phyloP scores from a whole-genome alignment of 2,329 filamentous ascomycete species.

The Aspergillus pseudoterreus region DNA sequence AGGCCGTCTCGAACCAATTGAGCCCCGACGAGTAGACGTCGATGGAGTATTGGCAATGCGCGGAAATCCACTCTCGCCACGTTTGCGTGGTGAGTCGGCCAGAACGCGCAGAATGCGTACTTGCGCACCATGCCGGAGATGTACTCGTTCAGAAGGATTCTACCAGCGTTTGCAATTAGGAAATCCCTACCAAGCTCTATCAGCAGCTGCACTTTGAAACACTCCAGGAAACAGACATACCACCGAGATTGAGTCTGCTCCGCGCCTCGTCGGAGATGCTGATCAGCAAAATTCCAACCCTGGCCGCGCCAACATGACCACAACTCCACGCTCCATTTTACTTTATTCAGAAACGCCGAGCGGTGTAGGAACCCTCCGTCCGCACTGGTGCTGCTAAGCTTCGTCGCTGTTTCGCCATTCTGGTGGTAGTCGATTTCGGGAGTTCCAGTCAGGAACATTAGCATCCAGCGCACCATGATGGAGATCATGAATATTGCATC shows the following conservation, averaged over 20 bases:
- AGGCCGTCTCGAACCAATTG: neutral
- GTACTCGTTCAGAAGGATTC: neutral
- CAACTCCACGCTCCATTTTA: constrained; percentile 2
- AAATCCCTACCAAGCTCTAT: neutral
- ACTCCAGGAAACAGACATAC: neutral
- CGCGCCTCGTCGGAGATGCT: constrained; percentile 1
- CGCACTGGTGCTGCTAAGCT: neutral
- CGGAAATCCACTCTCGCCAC: too few relatives aligned
- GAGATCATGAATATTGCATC: constrained; percentile 4
- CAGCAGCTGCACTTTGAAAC: too few relatives aligned
- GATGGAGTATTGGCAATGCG: neutral
- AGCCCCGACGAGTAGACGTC: neutral
- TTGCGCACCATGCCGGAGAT: neutral
- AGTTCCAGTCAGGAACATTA: neutral
- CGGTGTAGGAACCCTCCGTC: neutral
- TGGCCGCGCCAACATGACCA: constrained; percentile 1
- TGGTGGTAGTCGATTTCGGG: constrained; percentile 1
- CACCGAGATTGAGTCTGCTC: neutral
- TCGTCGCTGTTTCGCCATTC: neutral
- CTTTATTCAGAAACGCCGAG: neutral
- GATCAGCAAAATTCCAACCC: constrained; percentile 1
- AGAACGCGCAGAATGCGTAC: constrained; percentile 1
- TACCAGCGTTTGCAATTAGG: neutral
- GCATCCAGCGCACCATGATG: neutral
- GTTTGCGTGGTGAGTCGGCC: neutral